Evolutionary conservation across 192 early-diverging fungal species (phyloP).

Genomic region (Chytriomyces sp.): DNA sequence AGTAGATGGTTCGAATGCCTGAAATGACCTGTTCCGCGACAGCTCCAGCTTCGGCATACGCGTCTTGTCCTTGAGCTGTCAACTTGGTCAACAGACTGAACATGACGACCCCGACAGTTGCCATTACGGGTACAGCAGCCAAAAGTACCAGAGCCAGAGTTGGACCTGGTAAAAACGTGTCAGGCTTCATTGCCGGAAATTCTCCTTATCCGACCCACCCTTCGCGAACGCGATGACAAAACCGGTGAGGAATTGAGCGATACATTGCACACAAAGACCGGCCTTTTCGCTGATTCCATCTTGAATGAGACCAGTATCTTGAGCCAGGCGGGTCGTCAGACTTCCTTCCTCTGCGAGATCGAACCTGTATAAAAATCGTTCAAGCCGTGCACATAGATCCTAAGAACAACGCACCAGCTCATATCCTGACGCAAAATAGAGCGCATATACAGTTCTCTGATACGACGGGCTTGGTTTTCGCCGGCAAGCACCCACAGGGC

Average conservation of each 20-base stretch:
- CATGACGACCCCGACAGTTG: constrained; percentile 73
- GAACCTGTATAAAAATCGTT: constrained; percentile 8
- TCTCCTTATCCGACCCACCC: constrained; percentile 60
- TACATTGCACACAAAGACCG: constrained; percentile 43
- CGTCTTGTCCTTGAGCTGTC: constrained; percentile 36
- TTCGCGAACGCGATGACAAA: constrained; percentile 52
- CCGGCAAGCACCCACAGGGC: constrained; percentile 37
- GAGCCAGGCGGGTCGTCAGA: constrained; percentile 48
- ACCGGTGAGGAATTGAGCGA: constrained; percentile 45
- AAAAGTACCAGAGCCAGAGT: constrained; percentile 25
- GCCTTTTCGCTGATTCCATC: constrained; percentile 60
- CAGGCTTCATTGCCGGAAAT: neutral
- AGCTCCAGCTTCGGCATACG: constrained; percentile 82
- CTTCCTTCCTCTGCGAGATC: constrained; percentile 48
- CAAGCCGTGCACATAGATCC: neutral
- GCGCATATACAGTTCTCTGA: constrained; percentile 35
- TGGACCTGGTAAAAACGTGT: neutral
- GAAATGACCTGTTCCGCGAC: constrained; percentile 84
- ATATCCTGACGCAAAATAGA: constrained; percentile 34
- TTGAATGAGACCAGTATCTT: constrained; percentile 50
- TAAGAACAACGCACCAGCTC: constrained; percentile 5
- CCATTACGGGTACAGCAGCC: constrained; percentile 23
- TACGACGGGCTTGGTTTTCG: constrained; percentile 42
- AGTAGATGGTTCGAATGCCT: constrained; percentile 84
- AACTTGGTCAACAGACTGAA: constrained; percentile 78